Conservation (phyloP, 2,329 filamentous ascomycete genomes). For the Didymosphaeria variabile region DNA sequence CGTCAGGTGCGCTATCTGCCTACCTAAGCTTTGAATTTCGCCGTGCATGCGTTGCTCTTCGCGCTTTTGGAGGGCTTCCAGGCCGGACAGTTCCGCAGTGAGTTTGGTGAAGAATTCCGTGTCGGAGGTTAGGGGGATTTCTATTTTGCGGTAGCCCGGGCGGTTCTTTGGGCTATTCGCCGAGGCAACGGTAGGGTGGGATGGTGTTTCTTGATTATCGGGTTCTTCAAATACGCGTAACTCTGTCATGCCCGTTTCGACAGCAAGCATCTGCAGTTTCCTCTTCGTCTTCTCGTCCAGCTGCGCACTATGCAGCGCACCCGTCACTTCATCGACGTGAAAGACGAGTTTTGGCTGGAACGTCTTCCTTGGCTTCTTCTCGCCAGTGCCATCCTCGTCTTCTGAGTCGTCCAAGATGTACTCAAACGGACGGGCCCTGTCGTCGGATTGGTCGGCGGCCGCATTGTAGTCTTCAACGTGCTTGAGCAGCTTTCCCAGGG, state of each 20-base stretch:
- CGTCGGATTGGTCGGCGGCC: slow-evolving; percentile 31
- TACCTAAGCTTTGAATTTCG: slow-evolving; percentile 71
- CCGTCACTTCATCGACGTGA: slow-evolving; percentile 71
- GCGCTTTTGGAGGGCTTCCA: slow-evolving; percentile 72
- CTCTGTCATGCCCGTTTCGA: slow-evolving; percentile 55
- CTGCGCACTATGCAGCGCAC: slow-evolving; percentile 72
- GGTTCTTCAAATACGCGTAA: slow-evolving; percentile 44
- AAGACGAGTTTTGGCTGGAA: slow-evolving; percentile 76
- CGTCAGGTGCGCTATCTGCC: slow-evolving; percentile 70
- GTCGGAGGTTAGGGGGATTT: slow-evolving; percentile 80
- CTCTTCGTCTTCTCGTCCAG: slow-evolving; percentile 71
- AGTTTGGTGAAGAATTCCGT: slow-evolving; percentile 81
- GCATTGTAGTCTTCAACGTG: slow-evolving; percentile 51
- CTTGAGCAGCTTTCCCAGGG: slow-evolving; percentile 70
- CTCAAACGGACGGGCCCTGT: slow-evolving; percentile 45
- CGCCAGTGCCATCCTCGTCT: slow-evolving; percentile 17
- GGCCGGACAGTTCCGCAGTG: slow-evolving; percentile 72
- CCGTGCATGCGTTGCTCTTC: slow-evolving; percentile 71
- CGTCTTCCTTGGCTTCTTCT: slow-evolving; percentile 26
- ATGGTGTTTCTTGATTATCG: slow-evolving; percentile 29
- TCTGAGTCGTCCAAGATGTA: slow-evolving; percentile 43
- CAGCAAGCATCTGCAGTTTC: slow-evolving; percentile 69
- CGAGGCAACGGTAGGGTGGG: slow-evolving; percentile 9
- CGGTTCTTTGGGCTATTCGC: slow-evolving; percentile 19
- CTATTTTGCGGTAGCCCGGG: slow-evolving; percentile 60